phyloP scores from a whole-genome alignment of 2,329 filamentous ascomycete species.

The Alternaria hordeiaustralica region DNA sequence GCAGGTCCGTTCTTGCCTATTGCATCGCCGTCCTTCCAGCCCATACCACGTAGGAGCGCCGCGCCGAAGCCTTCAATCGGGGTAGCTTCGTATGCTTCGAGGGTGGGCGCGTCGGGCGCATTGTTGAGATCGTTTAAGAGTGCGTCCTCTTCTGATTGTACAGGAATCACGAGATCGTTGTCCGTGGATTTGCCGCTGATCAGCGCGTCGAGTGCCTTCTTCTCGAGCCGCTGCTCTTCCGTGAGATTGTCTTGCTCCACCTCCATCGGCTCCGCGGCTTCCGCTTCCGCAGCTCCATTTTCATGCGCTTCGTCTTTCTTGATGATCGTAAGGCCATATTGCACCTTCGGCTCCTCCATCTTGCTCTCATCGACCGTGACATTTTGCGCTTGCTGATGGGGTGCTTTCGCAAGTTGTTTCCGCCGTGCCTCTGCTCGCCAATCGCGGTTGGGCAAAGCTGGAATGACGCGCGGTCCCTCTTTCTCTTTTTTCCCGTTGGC shows the following conservation, averaged over 20 bases:
- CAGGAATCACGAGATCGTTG: slow-evolving; percentile 48
- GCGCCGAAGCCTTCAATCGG: slow-evolving; percentile 96
- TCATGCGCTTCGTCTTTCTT: slow-evolving; percentile 34
- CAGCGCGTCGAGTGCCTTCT: slow-evolving; percentile 58
- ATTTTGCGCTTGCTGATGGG: slow-evolving; percentile 53
- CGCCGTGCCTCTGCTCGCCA: slow-evolving; percentile 64
- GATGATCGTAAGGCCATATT: slow-evolving; percentile 62
- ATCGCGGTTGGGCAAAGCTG: slow-evolving; percentile 64
- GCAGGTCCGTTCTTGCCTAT: slow-evolving; percentile 58
- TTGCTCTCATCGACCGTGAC: slow-evolving; percentile 40
- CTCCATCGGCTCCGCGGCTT: slow-evolving; percentile 30
- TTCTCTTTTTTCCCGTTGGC: slow-evolving; percentile 45
- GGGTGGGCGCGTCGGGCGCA: slow-evolving; percentile 75
- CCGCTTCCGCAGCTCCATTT: slow-evolving; percentile 7
- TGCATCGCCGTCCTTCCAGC: slow-evolving; percentile 78
- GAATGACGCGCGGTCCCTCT: slow-evolving; percentile 63
- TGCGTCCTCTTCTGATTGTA: slow-evolving; percentile 65
- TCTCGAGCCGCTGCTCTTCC: slow-evolving; percentile 54
- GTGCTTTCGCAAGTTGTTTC: slow-evolving; percentile 65
- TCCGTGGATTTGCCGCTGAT: slow-evolving; percentile 48
- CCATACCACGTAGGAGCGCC: slow-evolving; percentile 89
- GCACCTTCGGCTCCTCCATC: slow-evolving; percentile 48
- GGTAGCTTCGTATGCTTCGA: slow-evolving; percentile 86
- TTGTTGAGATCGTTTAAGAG: slow-evolving; percentile 73
- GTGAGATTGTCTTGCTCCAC: slow-evolving; percentile 40